Base-by-base conservation (phyloP, 1,284 basidiomycete species). In the Cystobasidiaceae sp. region DNA sequence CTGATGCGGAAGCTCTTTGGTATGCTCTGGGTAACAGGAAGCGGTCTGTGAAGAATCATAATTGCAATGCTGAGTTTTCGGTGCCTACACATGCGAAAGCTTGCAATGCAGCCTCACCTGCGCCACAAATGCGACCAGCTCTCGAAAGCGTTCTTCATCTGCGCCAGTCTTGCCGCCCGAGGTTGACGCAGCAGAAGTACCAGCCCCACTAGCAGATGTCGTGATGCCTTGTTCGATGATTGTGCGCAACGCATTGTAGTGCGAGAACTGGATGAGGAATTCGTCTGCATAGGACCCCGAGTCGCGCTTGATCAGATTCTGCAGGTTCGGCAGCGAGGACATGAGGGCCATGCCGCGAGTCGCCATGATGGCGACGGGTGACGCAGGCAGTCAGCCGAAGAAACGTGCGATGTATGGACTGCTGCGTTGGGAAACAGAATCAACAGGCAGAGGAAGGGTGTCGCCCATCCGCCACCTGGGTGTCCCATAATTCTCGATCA, bases 211-310 rank as follows among this genome's bases (percentile, higher is more conserved):
- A 8, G 67, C 67, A 28, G 60, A 61, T 23, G 54, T 68, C 11
- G 71, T 69, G 21, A 73, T 63, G 3, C 73, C 73, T 27, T 87
- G 80, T 73, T 83, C 82, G 75, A 93, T 90, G 70, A 97, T 89
- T 74, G 90, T 85, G 44, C 90, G 83, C 64, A 90, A 85, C 66
- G 86, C 89, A 72, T 89, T 85, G 79, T 93, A 97, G 77, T 97
- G 93, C 71, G 93, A 92, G 88, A 93, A 97, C 82, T 98, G 96
- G 70, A 93, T 91, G n/a, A 93, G 77, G 74, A 98, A 99, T 74
- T 99, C 96, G 71, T 97, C 93, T 75, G 86, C 88, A 81, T 99
- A 98, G 0, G 85, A 88, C 6, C 81, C 78, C 1, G 94, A 90
- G 75, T 97, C 92, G 62, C 96, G 84, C 78, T 79, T 99, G 77